These are phyloP conservation scores for Penicillium canariense DNA, from an alignment of 495 filamentous ascomycete species.

Conservation along the genomic window DNA sequence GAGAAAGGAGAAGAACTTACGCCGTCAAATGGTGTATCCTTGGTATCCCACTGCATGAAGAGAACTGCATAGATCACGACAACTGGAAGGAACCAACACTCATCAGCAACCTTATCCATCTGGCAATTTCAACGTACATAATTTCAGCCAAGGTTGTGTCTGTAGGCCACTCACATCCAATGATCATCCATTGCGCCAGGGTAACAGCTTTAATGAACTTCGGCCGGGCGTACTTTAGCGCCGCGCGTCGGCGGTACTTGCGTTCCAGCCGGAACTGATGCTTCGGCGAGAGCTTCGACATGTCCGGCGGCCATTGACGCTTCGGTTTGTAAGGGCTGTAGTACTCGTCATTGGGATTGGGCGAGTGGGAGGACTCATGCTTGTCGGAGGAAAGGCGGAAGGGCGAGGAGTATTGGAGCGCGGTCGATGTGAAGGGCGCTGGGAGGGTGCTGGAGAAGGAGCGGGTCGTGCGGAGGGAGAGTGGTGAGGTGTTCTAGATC, in stretches of 20 bases:
- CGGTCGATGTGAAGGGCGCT: slow-evolving; percentile 15
- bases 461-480: slow-evolving; percentile 9
- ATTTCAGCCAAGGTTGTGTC: not conserved
- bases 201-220: slow-evolving; percentile 69
- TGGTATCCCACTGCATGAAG: slow-evolving; percentile 72
- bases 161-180: slow-evolving; percentile 53
- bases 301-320: slow-evolving; percentile 89
- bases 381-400: slow-evolving; percentile 40
- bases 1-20: slow-evolving; percentile 24
- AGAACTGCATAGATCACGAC: slow-evolving; percentile 70
- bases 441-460: slow-evolving; percentile 20
- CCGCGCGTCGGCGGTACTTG: slow-evolving; percentile 64
- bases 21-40: slow-evolving; percentile 60
- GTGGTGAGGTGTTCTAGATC: slow-evolving; percentile 5
- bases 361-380: slow-evolving; percentile 6
- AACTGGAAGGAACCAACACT: slow-evolving; percentile 40
- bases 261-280: slow-evolving; percentile 74
- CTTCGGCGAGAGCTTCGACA: slow-evolving; percentile 71
- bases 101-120: slow-evolving; percentile 4
- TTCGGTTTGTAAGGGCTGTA: slow-evolving; percentile 73
- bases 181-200: slow-evolving; percentile 65
- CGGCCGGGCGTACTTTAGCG: slow-evolving; percentile 72
- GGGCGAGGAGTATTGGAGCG: slow-evolving; percentile 25
- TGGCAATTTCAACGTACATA: not conserved
- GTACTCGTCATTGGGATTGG: slow-evolving; percentile 21